phyloP scores from a whole-genome alignment of 176 grass and related monocot genomes.

The Musa troglodytarum region DNA sequence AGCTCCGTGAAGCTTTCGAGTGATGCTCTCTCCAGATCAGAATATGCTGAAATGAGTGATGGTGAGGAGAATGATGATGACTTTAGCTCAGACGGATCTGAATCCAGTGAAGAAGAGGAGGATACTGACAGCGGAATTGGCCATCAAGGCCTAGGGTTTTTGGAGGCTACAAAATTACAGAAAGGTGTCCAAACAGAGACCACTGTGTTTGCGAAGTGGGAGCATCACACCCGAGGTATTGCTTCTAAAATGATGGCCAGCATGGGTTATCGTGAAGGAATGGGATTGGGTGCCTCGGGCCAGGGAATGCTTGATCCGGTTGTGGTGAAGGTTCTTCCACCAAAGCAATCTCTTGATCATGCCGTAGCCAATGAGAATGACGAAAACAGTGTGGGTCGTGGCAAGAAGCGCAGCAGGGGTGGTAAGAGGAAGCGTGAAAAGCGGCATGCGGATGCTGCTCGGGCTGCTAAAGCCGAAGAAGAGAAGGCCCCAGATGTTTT shows the following conservation, averaged over 20 bases:
- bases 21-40: constrained; percentile 54
- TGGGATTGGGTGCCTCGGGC: constrained; percentile 77
- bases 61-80: constrained; percentile 24
- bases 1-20: constrained; percentile 44
- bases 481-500: constrained; percentile 51
- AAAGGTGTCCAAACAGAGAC: constrained; percentile 80
- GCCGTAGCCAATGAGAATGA: constrained; percentile 38
- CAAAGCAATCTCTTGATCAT: constrained; percentile 82
- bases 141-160: constrained; percentile 67
- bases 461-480: constrained; percentile 63
- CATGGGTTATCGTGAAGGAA: constrained; percentile 87
- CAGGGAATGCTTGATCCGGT: constrained; percentile 90
- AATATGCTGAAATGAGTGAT: constrained; percentile 54
- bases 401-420: constrained; percentile 59
- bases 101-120: constrained; percentile 34
- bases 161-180: constrained; percentile 42
- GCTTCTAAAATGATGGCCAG: constrained; percentile 98
- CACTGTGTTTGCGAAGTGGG: constrained; percentile 79
- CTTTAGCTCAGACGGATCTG: constrained; percentile 4
- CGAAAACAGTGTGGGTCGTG: constrained; percentile 6
- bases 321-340: constrained; percentile 64
- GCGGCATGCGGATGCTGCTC: constrained; percentile 53
- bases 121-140: constrained; percentile 35
- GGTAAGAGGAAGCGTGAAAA: constrained; percentile 70
- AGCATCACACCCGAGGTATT: constrained; percentile 76